phyloP scores from a whole-genome alignment of 2,329 filamentous ascomycete genomes.

The Gnomoniopsis sp. region DNA sequence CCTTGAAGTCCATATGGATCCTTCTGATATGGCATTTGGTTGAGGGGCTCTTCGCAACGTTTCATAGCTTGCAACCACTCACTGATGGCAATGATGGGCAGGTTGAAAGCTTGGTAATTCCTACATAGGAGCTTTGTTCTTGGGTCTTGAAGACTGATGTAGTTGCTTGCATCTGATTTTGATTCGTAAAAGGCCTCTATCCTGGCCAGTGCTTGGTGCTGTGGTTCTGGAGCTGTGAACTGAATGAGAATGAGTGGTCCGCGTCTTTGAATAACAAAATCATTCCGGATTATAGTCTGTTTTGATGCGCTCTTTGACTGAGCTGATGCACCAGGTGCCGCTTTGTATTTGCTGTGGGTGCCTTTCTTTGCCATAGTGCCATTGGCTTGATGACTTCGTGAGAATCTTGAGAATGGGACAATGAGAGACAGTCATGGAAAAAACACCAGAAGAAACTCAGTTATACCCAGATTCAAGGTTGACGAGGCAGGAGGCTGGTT shows the following conservation, averaged over 20 bases:
- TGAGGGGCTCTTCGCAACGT: not conserved
- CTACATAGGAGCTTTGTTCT: not conserved
- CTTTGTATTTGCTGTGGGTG: not conserved
- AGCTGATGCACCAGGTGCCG: not conserved
- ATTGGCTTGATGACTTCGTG: not conserved
- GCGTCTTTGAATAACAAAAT: slow-evolving; percentile 27
- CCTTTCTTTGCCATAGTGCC: not conserved
- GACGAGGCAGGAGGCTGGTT: no score
- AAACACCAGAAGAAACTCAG: no score
- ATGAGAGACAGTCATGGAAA: no score
- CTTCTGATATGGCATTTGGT: no score
- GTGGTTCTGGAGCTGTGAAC: not conserved
- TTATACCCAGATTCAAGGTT: no score
- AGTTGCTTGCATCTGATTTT: not conserved
- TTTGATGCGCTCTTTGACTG: not conserved
- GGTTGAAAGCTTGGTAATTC: slow-evolving; percentile 1
- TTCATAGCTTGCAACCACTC: not conserved
- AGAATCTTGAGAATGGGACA: not conserved
- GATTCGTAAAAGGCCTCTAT: not conserved
- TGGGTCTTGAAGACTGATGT: not conserved
- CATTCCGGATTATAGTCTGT: not conserved
- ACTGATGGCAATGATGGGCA: not conserved
- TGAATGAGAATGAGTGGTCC: slow-evolving; percentile 16
- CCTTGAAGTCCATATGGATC: not conserved
- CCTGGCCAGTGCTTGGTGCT: slow-evolving; percentile 3